phyloP scores from a whole-genome alignment of 495 filamentous ascomycete species.

The Podospora pseudopauciseta region DNA sequence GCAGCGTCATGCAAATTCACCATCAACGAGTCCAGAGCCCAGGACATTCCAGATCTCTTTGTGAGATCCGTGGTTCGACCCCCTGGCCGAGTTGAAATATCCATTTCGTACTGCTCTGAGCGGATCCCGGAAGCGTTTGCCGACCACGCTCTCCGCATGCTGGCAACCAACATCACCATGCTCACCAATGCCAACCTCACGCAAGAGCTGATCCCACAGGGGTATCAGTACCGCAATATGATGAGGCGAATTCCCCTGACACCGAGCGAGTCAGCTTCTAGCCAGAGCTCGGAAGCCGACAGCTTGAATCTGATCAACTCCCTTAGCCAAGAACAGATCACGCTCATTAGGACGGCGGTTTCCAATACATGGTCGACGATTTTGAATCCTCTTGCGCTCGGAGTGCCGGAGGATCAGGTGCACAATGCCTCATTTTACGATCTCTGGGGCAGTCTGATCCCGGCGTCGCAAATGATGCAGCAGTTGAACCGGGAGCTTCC shows the following conservation, averaged over 20 bases:
- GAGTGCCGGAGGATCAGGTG: slow-evolving; percentile 39
- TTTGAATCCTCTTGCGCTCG: slow-evolving; percentile 39
- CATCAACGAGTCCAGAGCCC: slow-evolving; percentile 36
- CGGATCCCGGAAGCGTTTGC: slow-evolving; percentile 38
- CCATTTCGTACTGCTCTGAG: slow-evolving; percentile 42
- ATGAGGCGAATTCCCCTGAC: slow-evolving; percentile 38
- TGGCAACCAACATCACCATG: slow-evolving; percentile 38
- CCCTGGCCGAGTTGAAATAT: slow-evolving; percentile 33
- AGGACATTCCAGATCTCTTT: slow-evolving; percentile 41
- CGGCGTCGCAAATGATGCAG: slow-evolving; percentile 43
- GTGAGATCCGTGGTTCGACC: slow-evolving; percentile 37
- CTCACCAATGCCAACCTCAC: slow-evolving; percentile 42
- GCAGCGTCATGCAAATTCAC: slow-evolving; percentile 37
- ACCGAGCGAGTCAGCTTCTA: slow-evolving; percentile 20
- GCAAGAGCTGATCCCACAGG: slow-evolving; percentile 39
- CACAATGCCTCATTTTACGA: slow-evolving; percentile 48
- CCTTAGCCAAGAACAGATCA: slow-evolving; percentile 29
- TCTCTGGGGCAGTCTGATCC: slow-evolving; percentile 46
- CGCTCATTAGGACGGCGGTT: slow-evolving; percentile 35
- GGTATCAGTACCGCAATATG: slow-evolving; percentile 34
- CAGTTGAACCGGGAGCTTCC: slow-evolving; percentile 42
- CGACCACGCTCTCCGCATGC: slow-evolving; percentile 40
- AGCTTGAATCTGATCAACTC: slow-evolving; percentile 12
- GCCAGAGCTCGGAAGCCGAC: slow-evolving; percentile 17
- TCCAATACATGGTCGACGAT: slow-evolving; percentile 39